A percentile compares a stretch with the other conserved stretches of the same genome.
phyloP scores from a whole-genome alignment of 768 basidiomycete genomes.

The Mycena kentingensis region DNA sequence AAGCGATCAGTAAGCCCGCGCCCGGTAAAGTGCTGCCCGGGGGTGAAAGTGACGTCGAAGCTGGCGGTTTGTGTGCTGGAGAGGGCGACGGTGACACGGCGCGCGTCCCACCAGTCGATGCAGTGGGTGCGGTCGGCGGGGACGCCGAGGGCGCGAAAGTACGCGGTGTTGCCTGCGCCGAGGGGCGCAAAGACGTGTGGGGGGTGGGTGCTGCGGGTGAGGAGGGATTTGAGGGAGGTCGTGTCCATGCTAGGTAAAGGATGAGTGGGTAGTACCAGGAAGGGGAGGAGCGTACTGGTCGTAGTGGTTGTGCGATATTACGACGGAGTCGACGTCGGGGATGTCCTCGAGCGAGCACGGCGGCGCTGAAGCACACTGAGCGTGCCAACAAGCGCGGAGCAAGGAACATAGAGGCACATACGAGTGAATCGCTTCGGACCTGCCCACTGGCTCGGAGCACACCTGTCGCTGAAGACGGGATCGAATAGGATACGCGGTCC shows the following conservation, averaged over 20 bases:
- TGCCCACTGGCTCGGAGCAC: slow-evolving; percentile 46
- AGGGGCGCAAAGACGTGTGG: slow-evolving; percentile 63
- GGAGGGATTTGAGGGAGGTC: slow-evolving; percentile 42
- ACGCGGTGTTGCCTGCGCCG: slow-evolving; percentile 42
- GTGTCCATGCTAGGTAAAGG: slow-evolving; percentile 42
- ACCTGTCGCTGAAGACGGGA: slow-evolving; percentile 54
- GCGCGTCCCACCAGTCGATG: slow-evolving; percentile 68
- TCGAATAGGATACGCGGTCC: slow-evolving; percentile 56
- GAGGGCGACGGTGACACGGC: slow-evolving; percentile 38
- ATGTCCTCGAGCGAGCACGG: slow-evolving; percentile 56
- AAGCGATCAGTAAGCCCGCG: slow-evolving; percentile 52
- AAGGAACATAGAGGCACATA: slow-evolving; percentile 28
- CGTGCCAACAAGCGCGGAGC: background rate
- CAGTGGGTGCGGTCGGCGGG: slow-evolving; percentile 44
- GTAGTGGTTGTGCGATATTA: slow-evolving; percentile 62
- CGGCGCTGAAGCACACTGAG: slow-evolving; percentile 34
- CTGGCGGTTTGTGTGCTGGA: slow-evolving; percentile 19
- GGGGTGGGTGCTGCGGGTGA: slow-evolving; percentile 30
- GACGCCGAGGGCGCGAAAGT: slow-evolving; percentile 43
- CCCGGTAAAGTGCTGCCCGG: slow-evolving; percentile 65
- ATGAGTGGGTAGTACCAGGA: background rate
- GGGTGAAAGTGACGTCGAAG: slow-evolving; percentile 59
- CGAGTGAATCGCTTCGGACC: slow-evolving; percentile 54
- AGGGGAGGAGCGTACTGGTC: slow-evolving; percentile 42
- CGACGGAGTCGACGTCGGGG: slow-evolving; percentile 63